Percentiles rank a stretch among this genome's conserved stretches.
These are phyloP conservation scores for Ajuga reptans DNA, from an alignment of 305 asterid genomes.

Conservation along the genomic window DNA sequence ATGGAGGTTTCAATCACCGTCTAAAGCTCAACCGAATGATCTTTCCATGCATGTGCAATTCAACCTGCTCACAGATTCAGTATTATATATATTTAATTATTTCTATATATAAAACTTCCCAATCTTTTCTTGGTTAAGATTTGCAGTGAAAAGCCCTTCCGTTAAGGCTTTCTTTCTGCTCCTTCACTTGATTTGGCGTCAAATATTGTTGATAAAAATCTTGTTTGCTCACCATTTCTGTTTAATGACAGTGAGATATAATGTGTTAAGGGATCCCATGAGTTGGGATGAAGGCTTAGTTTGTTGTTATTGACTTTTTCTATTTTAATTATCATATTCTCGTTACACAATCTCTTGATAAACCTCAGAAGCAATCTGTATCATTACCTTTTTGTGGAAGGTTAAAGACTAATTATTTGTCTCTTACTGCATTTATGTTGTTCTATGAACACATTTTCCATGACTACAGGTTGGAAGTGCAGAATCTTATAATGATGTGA, in stretches of 20 bases:
- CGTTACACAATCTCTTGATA: neutral
- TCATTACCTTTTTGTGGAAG: neutral
- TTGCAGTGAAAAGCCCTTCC: neutral
- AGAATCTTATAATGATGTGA: slow-evolving; percentile 57
- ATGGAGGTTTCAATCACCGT: neutral
- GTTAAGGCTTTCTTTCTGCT: neutral
- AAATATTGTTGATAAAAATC: neutral
- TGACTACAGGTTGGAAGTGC: slow-evolving; percentile 56
- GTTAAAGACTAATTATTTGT: slow-evolving; percentile 8
- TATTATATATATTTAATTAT: neutral
- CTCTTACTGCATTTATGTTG: slow-evolving; percentile 10
- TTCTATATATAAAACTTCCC: neutral
- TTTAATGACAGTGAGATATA: neutral
- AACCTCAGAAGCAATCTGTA: neutral
- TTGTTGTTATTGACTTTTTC: neutral
- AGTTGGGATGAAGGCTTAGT: neutral
- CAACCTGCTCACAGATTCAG: neutral
- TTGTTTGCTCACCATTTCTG: neutral
- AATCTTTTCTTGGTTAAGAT: neutral
- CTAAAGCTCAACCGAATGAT: neutral
- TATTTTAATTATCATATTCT: neutral
- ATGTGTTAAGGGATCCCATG: neutral
- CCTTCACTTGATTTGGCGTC: neutral
- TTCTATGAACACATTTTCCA: slow-evolving; percentile 9
- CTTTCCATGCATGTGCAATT: neutral